A percentile compares a stretch with the other conserved stretches of the same genome.
These are phyloP conservation scores for Hyaloscypha variabilis DNA, from an alignment of 495 filamentous ascomycete species.

Conservation along the genomic window DNA sequence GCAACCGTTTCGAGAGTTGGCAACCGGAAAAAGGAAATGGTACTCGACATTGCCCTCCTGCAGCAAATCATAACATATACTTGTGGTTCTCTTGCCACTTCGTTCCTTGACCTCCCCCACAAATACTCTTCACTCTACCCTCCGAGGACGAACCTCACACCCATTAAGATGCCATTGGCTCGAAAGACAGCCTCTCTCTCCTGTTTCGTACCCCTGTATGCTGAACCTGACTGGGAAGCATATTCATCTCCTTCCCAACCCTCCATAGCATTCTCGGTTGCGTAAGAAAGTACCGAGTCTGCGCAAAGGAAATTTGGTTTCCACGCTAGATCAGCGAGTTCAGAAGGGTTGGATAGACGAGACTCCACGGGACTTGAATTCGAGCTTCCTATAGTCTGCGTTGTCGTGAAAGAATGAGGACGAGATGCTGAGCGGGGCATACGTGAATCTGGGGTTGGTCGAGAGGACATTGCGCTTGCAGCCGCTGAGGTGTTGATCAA, in stretches of 20 bases:
- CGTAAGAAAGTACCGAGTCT: conserved; percentile 40
- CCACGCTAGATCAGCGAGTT: conserved; percentile 13
- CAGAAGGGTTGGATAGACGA: not conserved
- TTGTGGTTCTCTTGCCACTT: not conserved
- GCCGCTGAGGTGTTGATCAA: not conserved
- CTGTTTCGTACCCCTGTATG: conserved; percentile 36
- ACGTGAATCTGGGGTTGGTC: not conserved
- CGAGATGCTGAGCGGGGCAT: not conserved
- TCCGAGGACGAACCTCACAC: conserved; percentile 43
- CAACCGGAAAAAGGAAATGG: not conserved
- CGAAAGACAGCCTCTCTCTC: conserved; percentile 38
- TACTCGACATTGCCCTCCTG: not conserved
- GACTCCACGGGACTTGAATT: not conserved
- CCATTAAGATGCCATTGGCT: conserved; percentile 41
- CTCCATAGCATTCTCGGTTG: conserved; percentile 9
- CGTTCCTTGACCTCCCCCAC: not conserved
- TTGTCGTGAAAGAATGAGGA: not conserved
- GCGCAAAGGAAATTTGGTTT: conserved; percentile 7
- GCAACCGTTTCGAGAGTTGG: not conserved
- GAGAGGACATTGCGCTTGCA: not conserved
- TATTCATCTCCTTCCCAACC: not conserved
- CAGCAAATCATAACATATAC: not conserved
- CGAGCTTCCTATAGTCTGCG: not conserved
- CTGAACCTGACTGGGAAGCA: conserved; percentile 4
- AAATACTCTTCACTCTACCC: not conserved